Conservation (phyloP, 2,329 filamentous ascomycete genomes). For the Trichoderma sp. region DNA sequence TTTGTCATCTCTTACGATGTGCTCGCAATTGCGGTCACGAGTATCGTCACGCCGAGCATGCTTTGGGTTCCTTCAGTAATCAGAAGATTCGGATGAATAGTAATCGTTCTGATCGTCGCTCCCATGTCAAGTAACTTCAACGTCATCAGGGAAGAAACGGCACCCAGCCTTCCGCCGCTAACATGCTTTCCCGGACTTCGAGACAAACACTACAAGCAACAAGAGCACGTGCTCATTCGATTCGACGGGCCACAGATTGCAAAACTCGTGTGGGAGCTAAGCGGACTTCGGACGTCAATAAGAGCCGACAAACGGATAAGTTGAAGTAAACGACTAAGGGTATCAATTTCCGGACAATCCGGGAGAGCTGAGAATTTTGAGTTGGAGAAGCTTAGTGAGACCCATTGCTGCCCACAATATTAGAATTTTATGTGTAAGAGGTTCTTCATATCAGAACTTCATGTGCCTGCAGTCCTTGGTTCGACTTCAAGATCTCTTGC, state of each 20-base stretch:
- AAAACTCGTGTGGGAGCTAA: not conserved
- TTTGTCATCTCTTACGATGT: not conserved
- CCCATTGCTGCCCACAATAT: not conserved
- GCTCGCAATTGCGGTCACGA: not conserved
- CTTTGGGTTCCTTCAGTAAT: not conserved
- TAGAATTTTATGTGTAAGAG: not conserved
- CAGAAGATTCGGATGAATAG: not conserved
- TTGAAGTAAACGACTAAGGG: not conserved
- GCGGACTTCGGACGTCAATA: constrained; percentile 5
- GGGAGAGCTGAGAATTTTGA: not conserved
- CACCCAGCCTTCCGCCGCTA: not conserved
- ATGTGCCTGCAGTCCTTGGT: not conserved
- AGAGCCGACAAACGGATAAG: not conserved
- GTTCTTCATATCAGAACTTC: not conserved
- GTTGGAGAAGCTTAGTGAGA: not conserved
- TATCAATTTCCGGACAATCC: constrained; percentile 17
- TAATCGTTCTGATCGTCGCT: not conserved
- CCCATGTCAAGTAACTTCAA: not conserved
- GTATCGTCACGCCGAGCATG: not conserved
- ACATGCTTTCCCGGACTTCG: not conserved
- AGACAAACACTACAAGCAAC: not conserved
- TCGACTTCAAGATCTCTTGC: not conserved
- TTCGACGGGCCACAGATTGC: not conserved
- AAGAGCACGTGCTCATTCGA: not conserved
- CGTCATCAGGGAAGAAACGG: not conserved